Base-by-base conservation (phyloP, 345 rosid species). In the Aquilaria malaccensis region DNA sequence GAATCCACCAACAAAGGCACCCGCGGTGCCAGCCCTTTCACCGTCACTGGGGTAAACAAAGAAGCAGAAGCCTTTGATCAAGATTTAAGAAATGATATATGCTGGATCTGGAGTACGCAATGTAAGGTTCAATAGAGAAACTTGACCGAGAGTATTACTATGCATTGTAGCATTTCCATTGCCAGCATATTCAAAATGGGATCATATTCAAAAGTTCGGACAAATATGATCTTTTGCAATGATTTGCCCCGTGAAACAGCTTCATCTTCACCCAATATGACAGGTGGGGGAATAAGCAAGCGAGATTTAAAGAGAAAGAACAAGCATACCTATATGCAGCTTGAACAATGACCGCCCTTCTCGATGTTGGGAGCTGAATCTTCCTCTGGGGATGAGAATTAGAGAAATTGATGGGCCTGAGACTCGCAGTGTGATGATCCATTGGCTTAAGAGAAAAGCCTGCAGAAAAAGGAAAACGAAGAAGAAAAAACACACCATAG, bases 1-100 rank as follows among this genome's bases (percentile, higher is more conserved):
- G 72, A 93, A 93, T 52, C 94, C 97, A 66, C 98, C 97, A 47
- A 89, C 86, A 70, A 93, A 93, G 62, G 79, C 55, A 70, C 82
- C 72, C 1, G 87, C 75, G 67, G 74, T 75, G 71, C 82, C 74
- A 63, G 89, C 49, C 71, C 80, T 72, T 63, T 80, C 85, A 55
- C 79, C 83, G 78, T 87, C 85, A 61, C 98, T 93, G 78, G 50
- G 71, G 52, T 29, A 37, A 69, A 57, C 67, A 45, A 66, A 14
- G 54, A 50, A 58, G 50, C 51, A 60, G 9, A 51, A 66, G 54
- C 30, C 50, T 48, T 30, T 30, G 45, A 46, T 46, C 45, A 52
- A 54, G 45, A 15, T 53, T 49, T 45, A 2, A 2, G 32, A 15
- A 51, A 54, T 55, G 13, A 31, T 41, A 57, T 41, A 67, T 66